A percentile compares a stretch with the other conserved stretches of the same genome.
phyloP scores from a whole-genome alignment of 176 grass and related monocot species.

The bread wheat (Triticum aestivum) region DNA sequence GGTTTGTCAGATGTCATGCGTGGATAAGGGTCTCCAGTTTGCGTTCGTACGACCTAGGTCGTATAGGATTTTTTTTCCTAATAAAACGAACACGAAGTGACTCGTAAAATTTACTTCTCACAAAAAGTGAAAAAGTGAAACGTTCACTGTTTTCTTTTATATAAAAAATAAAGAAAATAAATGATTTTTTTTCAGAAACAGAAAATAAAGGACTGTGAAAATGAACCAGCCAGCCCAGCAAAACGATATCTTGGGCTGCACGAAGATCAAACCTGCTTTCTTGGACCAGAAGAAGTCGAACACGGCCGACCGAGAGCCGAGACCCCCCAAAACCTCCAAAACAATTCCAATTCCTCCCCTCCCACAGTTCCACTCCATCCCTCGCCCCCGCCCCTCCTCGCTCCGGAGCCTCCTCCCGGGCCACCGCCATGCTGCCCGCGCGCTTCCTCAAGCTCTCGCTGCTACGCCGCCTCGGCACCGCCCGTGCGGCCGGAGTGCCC shows the following conservation, averaged over 20 bases:
- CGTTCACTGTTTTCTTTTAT: too few relatives aligned
- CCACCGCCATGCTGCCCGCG: constrained; percentile 33
- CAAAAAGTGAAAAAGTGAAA: too few relatives aligned
- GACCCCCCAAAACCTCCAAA: constrained; percentile 9
- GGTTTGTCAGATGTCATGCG: too few relatives aligned
- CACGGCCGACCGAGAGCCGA: background rate
- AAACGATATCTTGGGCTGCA: constrained; percentile 18
- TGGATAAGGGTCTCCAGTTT: too few relatives aligned
- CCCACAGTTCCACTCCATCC: background rate
- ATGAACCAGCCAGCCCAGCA: background rate
- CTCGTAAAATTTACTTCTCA: too few relatives aligned
- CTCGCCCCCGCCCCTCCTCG: background rate
- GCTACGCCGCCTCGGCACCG: constrained; percentile 31
- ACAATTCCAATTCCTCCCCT: constrained; percentile 1
- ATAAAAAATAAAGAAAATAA: too few relatives aligned
- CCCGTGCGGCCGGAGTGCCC: background rate
- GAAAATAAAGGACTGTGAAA: too few relatives aligned
- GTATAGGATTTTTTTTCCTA: too few relatives aligned
- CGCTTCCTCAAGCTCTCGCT: constrained; percentile 41
- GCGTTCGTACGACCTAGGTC: too few relatives aligned
- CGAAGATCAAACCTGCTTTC: constrained; percentile 24
- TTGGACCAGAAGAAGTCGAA: constrained; percentile 46
- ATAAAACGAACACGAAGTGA: too few relatives aligned
- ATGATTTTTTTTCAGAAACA: too few relatives aligned
- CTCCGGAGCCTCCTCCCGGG: background rate